Percentiles rank a stretch among this genome's conserved stretches.
phyloP scores from a whole-genome alignment of 495 filamentous ascomycete species.

The Penicillium macrosclerotiorum region DNA sequence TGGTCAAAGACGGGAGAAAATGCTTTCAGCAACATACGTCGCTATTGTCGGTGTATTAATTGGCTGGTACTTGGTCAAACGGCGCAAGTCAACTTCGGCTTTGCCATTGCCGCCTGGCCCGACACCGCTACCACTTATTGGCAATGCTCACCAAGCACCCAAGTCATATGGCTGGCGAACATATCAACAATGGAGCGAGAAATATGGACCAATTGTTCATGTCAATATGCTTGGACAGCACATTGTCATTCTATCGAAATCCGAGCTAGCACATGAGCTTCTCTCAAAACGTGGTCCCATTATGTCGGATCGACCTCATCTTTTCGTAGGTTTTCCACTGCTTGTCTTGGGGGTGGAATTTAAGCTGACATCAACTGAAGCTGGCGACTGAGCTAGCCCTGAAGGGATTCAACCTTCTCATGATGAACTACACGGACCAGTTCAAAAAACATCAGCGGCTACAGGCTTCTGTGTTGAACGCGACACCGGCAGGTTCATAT shows the following conservation, averaged over 20 bases:
- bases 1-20: no score
- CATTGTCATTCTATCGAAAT: constrained; percentile 25
- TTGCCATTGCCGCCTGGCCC: constrained; percentile 54
- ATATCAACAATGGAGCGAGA: constrained; percentile 47
- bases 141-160: constrained; percentile 54
- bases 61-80: not conserved
- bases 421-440: constrained; percentile 24
- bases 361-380: constrained; percentile 2
- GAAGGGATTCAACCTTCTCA: constrained; percentile 19
- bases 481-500: constrained; percentile 18
- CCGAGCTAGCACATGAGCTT: constrained; percentile 31
- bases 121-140: constrained; percentile 51
- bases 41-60: not conserved
- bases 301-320: constrained; percentile 8
- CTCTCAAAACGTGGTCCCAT: constrained; percentile 19
- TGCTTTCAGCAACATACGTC: not conserved
- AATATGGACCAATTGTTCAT: constrained; percentile 41
- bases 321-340: not conserved
- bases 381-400: constrained; percentile 15
- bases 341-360: not conserved
- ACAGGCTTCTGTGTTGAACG: constrained; percentile 17
- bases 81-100: not conserved
- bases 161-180: constrained; percentile 57
- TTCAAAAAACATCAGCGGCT: constrained; percentile 19
- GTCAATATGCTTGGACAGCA: constrained; percentile 25